Evolutionary conservation across 202 grass and related monocot species (phyloP), one percentile per base, ranked within the genome.

Genomic region (Elaeis oleifera): DNA sequence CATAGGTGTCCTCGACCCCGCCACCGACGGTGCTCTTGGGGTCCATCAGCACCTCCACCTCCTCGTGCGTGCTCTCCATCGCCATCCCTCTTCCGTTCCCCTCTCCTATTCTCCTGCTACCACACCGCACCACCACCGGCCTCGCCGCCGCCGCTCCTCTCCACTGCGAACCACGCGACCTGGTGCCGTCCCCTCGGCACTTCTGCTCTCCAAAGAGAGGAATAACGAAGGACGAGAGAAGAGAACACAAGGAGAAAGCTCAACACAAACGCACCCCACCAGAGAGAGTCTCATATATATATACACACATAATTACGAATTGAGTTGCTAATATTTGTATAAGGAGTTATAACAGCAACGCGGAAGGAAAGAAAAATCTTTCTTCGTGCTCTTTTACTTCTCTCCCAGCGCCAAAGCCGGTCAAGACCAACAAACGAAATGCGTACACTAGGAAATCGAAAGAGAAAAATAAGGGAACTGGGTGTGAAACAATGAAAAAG

Each of bases 1-100:
- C 84, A 76, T 85, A 88, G 11, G 23, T 1, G 26, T 83, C 81
- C 68, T 74, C 79, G 39, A 55, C 82, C 4, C 59, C 84, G 26
- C 79, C 73, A 16, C 67, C 83, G 1, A 72, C 79, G 8, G 59
- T 63, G 18, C 1, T 19, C 16, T 18, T 55, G 27, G 70, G 25
- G 21, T 73, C 50, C 25, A 63, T 54, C n/a, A 32, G 23, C 58
- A 54, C 74, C 11, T 48, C 71, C 54, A 32, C 25, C 53, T 49
- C 64, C 69, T 55, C 59, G 17, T 79, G 49, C 17, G 72, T 59
- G 11, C 49, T 71, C 64, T 27, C 65, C 52, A 78, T 58, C 58
- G 65, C 62, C 21, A 50, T 48, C n/a, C 49, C 50, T 22, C 6
- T 56, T 54, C 51, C 36, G 11, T 59, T 48, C 21, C 54, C 32